Conservation (phyloP, 805 yeast genomes). For the Kockiozyma suomiensis region DNA sequence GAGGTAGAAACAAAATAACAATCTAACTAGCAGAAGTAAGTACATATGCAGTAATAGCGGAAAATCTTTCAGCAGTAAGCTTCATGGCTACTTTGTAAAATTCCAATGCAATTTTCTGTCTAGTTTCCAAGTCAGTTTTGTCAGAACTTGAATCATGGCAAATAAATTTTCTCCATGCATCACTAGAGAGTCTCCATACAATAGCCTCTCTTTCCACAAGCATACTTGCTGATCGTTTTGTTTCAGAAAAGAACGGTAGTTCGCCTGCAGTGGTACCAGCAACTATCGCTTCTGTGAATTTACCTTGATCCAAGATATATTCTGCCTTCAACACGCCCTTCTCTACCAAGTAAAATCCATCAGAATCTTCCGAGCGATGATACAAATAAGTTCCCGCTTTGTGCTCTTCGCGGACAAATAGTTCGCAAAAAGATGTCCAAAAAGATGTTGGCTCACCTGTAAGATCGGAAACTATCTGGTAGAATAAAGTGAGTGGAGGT, state of each 20-base stretch:
- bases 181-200: conserved; percentile 66
- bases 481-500: conserved; percentile 60
- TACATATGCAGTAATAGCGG: conserved; percentile 73
- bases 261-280: conserved; percentile 81
- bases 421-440: conserved; percentile 67
- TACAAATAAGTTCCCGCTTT: conserved; percentile 52
- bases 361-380: conserved; percentile 50
- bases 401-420: conserved; percentile 54
- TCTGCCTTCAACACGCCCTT: conserved; percentile 57
- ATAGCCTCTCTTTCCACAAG: conserved; percentile 62
- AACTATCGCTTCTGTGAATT: conserved; percentile 51
- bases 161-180: conserved; percentile 43
- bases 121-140: conserved; percentile 42
- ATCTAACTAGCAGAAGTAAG: conserved; percentile 51
- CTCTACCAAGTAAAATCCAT: conserved; percentile 64
- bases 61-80: conserved; percentile 70
- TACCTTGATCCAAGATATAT: conserved; percentile 53
- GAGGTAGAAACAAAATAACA: neutral
- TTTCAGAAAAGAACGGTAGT: conserved; percentile 44
- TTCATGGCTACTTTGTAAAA: conserved; percentile 61
- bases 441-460: conserved; percentile 54
- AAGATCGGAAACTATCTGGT: conserved; percentile 66
- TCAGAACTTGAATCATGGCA: neutral
- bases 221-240: conserved; percentile 49
- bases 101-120: conserved; percentile 63